A percentile compares a stretch with the other conserved stretches of the same genome.
Evolutionary conservation across 495 filamentous ascomycete genomes (phyloP).

Genomic region (Xylaria palmicola): DNA sequence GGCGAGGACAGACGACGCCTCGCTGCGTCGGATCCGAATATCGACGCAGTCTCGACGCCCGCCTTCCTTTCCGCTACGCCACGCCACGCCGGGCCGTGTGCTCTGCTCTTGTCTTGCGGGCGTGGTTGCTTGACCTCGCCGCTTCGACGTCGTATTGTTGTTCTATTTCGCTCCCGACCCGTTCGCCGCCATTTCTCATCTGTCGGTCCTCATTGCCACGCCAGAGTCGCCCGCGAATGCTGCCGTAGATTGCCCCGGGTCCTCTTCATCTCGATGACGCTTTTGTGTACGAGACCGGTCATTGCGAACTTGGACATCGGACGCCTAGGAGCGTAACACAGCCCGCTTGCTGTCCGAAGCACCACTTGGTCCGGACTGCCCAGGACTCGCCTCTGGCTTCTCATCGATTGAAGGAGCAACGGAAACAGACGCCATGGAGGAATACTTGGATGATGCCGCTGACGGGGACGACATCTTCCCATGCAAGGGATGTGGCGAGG

Average conservation of each 20-base stretch:
- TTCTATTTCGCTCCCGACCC: neutral
- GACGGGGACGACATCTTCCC: constrained; percentile 89
- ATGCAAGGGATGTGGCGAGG: constrained; percentile 98
- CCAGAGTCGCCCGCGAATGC: neutral
- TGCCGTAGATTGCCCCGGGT: neutral
- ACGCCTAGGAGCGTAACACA: neutral
- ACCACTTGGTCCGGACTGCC: neutral
- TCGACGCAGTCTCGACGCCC: neutral
- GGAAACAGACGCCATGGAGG: constrained; percentile 42
- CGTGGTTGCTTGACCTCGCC: neutral
- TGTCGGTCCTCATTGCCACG: neutral
- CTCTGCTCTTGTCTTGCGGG: neutral
- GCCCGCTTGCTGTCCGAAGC: neutral
- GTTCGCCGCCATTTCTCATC: neutral
- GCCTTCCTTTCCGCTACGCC: neutral
- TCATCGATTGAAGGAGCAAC: neutral
- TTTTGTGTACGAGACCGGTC: constrained; percentile 5
- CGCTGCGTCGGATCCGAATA: neutral
- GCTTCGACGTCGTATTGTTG: neutral
- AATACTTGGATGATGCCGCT: constrained; percentile 76
- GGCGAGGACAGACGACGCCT: neutral
- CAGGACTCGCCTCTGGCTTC: constrained; percentile 1
- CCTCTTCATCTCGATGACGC: neutral
- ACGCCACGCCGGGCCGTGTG: neutral
- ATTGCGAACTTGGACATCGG: neutral